Percentiles rank a stretch among this genome's conserved stretches.
Conservation (phyloP, 495 filamentous ascomycete genomes). For the Lepraria neglecta region DNA sequence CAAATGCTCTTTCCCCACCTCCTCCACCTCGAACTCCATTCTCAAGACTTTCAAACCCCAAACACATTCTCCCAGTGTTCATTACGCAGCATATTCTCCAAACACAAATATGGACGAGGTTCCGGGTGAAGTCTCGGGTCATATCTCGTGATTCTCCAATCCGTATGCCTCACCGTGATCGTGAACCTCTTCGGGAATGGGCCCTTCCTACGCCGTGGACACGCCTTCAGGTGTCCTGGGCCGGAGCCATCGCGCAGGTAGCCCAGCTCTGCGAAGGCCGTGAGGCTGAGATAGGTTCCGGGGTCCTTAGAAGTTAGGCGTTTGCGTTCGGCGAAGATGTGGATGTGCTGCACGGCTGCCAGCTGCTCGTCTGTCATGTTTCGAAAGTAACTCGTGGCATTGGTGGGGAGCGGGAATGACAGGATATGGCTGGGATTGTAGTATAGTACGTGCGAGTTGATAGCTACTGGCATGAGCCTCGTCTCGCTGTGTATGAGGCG, state of each 20-base stretch:
- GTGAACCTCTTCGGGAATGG: neutral
- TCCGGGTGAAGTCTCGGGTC: no score
- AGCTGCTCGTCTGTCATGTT: neutral
- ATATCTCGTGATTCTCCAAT: neutral
- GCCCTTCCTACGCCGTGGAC: neutral
- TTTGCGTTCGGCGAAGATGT: neutral
- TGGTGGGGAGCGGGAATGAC: neutral
- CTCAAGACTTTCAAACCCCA: neutral
- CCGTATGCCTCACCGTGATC: neutral
- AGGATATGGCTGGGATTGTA: neutral
- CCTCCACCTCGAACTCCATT: neutral
- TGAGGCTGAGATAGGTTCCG: no score
- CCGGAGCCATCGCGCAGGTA: neutral
- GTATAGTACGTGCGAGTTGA: neutral
- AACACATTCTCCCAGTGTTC: neutral
- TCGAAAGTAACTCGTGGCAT: neutral
- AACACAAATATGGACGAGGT: no score
- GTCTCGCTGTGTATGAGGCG: neutral
- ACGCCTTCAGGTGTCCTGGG: neutral
- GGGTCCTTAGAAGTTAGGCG: neutral
- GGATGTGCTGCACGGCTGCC: conserved; percentile 7
- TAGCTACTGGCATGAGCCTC: neutral
- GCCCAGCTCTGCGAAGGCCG: neutral
- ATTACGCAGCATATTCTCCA: neutral
- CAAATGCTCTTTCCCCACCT: neutral